Evolutionary conservation across 164 flowering plant genomes (phyloP).

Genomic region (Platanus orientalis): DNA sequence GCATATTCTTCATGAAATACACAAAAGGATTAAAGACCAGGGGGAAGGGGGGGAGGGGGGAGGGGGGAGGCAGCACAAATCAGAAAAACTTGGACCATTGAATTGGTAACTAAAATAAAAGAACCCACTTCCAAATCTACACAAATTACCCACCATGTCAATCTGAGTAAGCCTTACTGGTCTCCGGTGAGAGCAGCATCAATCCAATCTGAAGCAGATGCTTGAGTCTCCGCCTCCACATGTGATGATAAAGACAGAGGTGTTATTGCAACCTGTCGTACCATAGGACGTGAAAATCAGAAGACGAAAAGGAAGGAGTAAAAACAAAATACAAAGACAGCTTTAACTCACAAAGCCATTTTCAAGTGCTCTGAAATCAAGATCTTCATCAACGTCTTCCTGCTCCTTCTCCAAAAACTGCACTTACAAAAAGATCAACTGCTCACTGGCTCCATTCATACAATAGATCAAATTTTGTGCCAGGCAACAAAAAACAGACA

Average conservation of each 20-base stretch:
- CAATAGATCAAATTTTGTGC: neutral
- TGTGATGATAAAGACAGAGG: constrained; percentile 44
- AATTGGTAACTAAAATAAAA: constrained; percentile 11
- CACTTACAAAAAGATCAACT: constrained; percentile 10
- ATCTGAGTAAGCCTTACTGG: constrained; percentile 18
- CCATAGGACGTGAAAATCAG: neutral
- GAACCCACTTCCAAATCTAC: constrained; percentile 27
- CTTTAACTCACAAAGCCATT: constrained; percentile 79
- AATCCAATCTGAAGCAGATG: constrained; percentile 65
- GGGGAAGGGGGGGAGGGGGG: too few relatives aligned
- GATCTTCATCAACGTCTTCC: constrained; percentile 62
- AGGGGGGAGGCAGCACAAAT: constrained; percentile 1
- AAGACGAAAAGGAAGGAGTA: neutral
- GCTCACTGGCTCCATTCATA: neutral
- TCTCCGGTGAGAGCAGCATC: constrained; percentile 33
- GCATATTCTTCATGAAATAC: constrained; percentile 15
- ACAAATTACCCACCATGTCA: constrained; percentile 15
- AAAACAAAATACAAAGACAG: neutral
- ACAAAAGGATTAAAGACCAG: neutral
- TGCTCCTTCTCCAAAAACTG: constrained; percentile 74
- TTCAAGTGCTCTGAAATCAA: constrained; percentile 82
- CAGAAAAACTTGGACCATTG: constrained; percentile 6
- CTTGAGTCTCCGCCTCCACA: constrained; percentile 41
- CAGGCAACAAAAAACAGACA: neutral
- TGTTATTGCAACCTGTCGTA: constrained; percentile 59